phyloP scores from a whole-genome alignment of 176 grass and related monocot genomes.

The Saccharum spontaneum region DNA sequence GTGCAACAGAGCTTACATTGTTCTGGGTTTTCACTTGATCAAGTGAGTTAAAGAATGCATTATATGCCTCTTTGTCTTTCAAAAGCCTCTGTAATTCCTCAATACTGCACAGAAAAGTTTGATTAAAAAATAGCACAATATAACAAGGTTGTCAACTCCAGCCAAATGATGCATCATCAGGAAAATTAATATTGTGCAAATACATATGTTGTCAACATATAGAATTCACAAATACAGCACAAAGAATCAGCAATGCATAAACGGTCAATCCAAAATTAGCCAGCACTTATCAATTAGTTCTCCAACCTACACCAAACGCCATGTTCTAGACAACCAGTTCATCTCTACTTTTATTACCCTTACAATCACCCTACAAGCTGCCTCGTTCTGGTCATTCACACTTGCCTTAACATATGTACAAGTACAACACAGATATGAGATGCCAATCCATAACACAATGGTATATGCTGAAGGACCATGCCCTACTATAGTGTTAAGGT shows the following conservation, averaged over 20 bases:
- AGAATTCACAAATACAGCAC: slow-evolving; percentile 15
- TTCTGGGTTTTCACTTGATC: slow-evolving; percentile 99
- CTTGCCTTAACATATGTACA: background rate
- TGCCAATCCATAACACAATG: background rate
- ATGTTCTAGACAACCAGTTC: background rate
- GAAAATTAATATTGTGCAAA: slow-evolving; percentile 22
- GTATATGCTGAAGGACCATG: background rate
- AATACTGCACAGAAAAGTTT: slow-evolving; percentile 50
- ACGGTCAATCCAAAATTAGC: background rate
- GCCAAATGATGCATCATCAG: background rate
- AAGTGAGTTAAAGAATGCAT: slow-evolving; percentile 88
- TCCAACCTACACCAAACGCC: background rate
- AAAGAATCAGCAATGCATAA: slow-evolving; percentile 23
- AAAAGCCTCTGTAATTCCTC: slow-evolving; percentile 88
- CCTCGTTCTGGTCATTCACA: background rate
- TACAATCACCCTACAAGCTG: slow-evolving; percentile 16
- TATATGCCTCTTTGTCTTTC: slow-evolving; percentile 87
- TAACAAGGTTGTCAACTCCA: slow-evolving; percentile 12
- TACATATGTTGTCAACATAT: background rate
- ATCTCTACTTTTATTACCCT: background rate
- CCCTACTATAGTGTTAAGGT: background rate
- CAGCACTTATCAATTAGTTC: background rate
- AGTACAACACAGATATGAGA: background rate
- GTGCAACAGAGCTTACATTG: slow-evolving; percentile 67
- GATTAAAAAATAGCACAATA: background rate